Evolutionary conservation across 1,139 yeast genomes (phyloP), one percentile per base, ranked within the genome.

Genomic region (Yamadazyma oceani): DNA sequence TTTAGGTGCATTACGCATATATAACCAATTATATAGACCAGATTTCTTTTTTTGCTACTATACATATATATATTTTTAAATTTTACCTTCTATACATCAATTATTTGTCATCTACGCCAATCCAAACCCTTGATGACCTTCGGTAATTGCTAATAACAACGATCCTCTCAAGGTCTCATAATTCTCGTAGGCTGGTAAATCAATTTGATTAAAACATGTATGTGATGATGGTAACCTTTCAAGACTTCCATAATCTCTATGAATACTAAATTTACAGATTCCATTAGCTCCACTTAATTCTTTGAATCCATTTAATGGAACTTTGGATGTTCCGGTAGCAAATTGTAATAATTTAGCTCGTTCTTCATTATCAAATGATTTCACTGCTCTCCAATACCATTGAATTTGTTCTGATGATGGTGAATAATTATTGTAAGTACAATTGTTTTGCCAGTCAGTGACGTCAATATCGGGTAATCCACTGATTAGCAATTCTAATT

Each of bases 301-400:
- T 52, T 86, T 84, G 58, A 94, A 94, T 2, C 98, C 99, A 57
- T 86, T 86, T 49, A 90, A 70, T 17, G 99, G 98, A 7, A 94
- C 98, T 62, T 92, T 90, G 41, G 95, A 84, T 0, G 99, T 92
- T 44, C 99, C 99, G 0, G 99, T 94, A 2, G 95, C 94, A 70
- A 92, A 94, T 57, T 94, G 99, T 42, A 94, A 67, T 46, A 94
- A 66, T 55, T 90, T 89, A 14, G 98, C 99, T 38, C 96, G 75
- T 57, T 92, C 97, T 59, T 92, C 98, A 30, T 80, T 80, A 55
- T 89, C 97, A 63, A 92, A 92, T 1, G 97, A 87, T 53, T 89
- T 80, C 12, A 94, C 97, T 1, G 97, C 97, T 57, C 97, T 75
- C 99, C 99, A 94, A 65, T 92, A 94, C 89, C 97, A 92, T 56